Conservation (phyloP, 2,329 filamentous ascomycete genomes). For the Beauveria rudraprayagi region DNA sequence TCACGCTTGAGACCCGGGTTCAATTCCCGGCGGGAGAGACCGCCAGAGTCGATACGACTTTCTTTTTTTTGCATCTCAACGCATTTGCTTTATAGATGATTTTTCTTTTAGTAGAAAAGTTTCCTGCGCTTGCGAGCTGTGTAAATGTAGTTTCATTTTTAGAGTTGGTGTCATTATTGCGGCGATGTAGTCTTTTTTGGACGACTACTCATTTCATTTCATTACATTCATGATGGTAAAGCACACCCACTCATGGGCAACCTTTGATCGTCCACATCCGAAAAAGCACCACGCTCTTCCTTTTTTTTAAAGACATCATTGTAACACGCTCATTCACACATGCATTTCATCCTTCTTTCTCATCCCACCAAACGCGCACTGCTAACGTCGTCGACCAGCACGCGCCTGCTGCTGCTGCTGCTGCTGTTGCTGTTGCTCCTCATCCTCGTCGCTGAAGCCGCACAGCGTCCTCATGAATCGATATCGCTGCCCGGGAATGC, state of each 20-base stretch:
- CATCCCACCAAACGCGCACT: too few relatives aligned
- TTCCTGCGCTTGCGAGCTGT: too few relatives aligned
- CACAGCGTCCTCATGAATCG: slow-evolving; percentile 49
- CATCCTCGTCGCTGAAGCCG: slow-evolving; percentile 30
- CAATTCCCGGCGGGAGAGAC: slow-evolving; percentile 7
- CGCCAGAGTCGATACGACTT: slow-evolving; percentile 7
- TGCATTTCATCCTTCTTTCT: neutral
- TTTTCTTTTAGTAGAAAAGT: neutral
- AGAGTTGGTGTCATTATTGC: too few relatives aligned
- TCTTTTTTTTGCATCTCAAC: neutral
- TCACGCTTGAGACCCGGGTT: slow-evolving; percentile 6
- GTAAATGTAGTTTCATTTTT: too few relatives aligned
- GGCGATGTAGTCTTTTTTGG: too few relatives aligned
- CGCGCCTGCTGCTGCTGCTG: neutral
- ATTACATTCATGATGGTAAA: neutral
- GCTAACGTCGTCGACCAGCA: neutral
- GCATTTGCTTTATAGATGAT: neutral
- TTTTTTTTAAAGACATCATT: neutral
- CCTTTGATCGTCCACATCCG: too few relatives aligned
- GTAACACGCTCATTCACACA: too few relatives aligned
- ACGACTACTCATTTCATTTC: neutral
- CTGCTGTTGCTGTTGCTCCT: neutral
- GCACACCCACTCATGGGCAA: neutral
- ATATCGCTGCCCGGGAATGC: slow-evolving; percentile 46
- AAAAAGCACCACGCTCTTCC: neutral